A percentile compares a stretch with the other conserved stretches of the same genome.
These are phyloP conservation scores for Suillus fuscotomentosus DNA, from an alignment of 768 basidiomycete genomes.

Conservation along the genomic window DNA sequence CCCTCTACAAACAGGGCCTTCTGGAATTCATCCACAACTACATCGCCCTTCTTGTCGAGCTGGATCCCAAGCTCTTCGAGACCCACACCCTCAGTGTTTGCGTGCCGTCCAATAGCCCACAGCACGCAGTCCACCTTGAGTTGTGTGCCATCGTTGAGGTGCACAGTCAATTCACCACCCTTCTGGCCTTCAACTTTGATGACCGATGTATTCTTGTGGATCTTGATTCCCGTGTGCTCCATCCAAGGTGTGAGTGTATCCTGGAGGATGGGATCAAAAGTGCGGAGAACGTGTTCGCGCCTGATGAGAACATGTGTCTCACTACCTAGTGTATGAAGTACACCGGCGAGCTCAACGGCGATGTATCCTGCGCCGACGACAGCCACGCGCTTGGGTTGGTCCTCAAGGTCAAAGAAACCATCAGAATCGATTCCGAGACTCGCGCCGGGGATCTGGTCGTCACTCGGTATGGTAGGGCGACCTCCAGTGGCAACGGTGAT, in stretches of 20 bases:
- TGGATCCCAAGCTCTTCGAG: conserved; percentile 77
- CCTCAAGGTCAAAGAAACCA: conserved; percentile 90
- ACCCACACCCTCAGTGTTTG: conserved; percentile 77
- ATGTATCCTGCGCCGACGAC: conserved; percentile 98
- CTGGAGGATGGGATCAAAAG: conserved; percentile 87
- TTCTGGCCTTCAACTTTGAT: conserved; percentile 72
- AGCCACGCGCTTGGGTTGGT: conserved; percentile 90
- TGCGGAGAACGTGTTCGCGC: conserved; percentile 84
- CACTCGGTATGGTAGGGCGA: conserved; percentile 73
- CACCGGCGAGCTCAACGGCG: conserved; percentile 93
- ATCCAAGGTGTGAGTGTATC: conserved; percentile 88
- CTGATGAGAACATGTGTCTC: conserved; percentile 94
- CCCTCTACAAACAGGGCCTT: conserved; percentile 61
- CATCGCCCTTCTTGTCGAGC: conserved; percentile 74
- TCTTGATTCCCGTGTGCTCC: conserved; percentile 87
- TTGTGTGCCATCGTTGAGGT: conserved; percentile 69
- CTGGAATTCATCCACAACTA: conserved; percentile 91
- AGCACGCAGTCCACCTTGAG: conserved; percentile 85
- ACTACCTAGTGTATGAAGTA: conserved; percentile 86
- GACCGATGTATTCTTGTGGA: conserved; percentile 80
- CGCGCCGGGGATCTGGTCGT: conserved; percentile 84
- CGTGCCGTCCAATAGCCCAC: conserved; percentile 92
- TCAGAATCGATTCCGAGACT: conserved; percentile 90
- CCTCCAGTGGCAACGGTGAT: conserved; percentile 89
- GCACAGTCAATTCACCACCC: conserved; percentile 72